Evolutionary conservation across 306 rosid genomes (phyloP), one percentile per base, ranked within the genome.

Genomic region (Ochetophila trinervis): DNA sequence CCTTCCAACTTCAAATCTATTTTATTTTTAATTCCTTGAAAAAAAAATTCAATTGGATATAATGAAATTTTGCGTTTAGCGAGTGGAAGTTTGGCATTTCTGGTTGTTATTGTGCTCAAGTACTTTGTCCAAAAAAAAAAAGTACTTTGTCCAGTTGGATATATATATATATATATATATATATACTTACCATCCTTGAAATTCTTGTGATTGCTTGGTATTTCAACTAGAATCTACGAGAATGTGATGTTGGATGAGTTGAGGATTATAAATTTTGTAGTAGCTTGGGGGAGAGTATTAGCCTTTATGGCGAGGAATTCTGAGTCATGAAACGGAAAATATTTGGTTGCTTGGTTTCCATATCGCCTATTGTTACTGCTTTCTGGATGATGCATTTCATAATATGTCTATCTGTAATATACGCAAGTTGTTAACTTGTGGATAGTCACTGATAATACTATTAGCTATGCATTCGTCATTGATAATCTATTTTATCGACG

Each of bases 201-300:
- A 18, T 36, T 40, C 14, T 50, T 52, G 34, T 40, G 66, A n/a
- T 32, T 17, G 61, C 21, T 9, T 67, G 5, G 15, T 30, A 50
- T 52, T 66, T 66, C 57, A 66, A 51, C 35, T 53, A 53, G 16
- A 51, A 35, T 2, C 32, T 66, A 2, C 18, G 62, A 23, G 63
- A 71, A 24, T 62, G 24, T 61, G 54, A 35, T 34, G 23, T 15
- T 71, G 55, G 35, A 62, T 40, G n/a, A 12, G 15, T 10, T 44
- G 17, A 59, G 66, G 37, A 22, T 48, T 42, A 48, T 57, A 3
- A 32, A 47, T 8, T 49, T 36, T 23, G 20, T 32, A 49, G 6
- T 20, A 51, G 40, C 27, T 60, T 15, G 57, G 23, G 7, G 36
- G 35, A 40, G 27, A 57, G 60, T 32, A 19, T 16, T 1, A 8